A percentile compares a stretch with the other conserved stretches of the same genome.
These are phyloP conservation scores for Cercospora sp. DNA, from an alignment of 2,329 filamentous ascomycete species.

Conservation along the genomic window DNA sequence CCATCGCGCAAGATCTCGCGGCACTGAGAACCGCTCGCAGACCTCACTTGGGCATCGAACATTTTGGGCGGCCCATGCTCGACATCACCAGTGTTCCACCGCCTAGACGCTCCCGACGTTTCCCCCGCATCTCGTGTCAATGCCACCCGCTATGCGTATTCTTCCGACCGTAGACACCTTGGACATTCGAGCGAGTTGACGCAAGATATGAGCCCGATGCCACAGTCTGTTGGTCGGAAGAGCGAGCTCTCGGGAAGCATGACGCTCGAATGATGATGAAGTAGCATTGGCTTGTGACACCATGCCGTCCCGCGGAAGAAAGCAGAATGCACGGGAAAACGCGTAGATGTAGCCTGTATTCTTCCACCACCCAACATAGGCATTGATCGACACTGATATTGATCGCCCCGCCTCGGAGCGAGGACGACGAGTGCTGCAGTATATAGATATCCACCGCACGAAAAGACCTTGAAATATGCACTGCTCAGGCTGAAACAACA, in stretches of 20 bases:
- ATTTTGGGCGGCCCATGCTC: not conserved
- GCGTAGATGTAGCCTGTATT: not conserved
- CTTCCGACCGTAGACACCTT: not conserved
- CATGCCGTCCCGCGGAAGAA: not conserved
- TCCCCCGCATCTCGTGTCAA: not conserved
- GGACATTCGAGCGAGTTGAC: not conserved
- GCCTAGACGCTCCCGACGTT: not conserved
- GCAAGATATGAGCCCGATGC: no score
- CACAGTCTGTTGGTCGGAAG: not conserved
- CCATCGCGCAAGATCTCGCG: not conserved
- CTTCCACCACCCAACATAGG: not conserved
- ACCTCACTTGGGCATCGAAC: not conserved
- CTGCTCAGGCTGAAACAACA: not conserved
- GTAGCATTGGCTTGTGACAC: not conserved
- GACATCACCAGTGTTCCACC: not conserved
- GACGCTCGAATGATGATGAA: not conserved
- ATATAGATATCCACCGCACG: not conserved
- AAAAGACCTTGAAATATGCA: not conserved
- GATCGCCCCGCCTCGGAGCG: not conserved
- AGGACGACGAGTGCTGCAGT: not conserved
- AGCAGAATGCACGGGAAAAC: not conserved
- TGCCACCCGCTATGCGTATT: not conserved
- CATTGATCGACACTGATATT: not conserved
- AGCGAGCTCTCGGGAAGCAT: not conserved
- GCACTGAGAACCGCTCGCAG: no score